A percentile compares a stretch with the other conserved stretches of the same genome.
Evolutionary conservation across 2,329 filamentous ascomycete species (phyloP).

Genomic region (Xylariaceae sp.): DNA sequence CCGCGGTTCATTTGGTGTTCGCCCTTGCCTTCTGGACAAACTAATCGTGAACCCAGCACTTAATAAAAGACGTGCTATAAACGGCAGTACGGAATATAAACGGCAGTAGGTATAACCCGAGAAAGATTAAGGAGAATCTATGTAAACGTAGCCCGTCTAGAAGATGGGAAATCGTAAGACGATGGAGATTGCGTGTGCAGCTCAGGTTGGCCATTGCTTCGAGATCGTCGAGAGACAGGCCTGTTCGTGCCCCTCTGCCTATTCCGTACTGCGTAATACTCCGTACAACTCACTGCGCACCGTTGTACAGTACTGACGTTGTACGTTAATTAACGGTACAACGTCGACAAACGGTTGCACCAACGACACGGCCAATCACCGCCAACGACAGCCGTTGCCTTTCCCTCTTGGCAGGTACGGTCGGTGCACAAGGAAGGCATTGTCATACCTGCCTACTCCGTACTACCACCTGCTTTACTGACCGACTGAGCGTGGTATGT

Average conservation of each 20-base stretch:
- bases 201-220: background rate
- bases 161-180: background rate
- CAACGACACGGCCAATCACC: background rate
- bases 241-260: background rate
- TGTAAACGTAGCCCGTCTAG: too few relatives aligned
- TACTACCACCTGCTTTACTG: too few relatives aligned
- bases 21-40: too few relatives aligned
- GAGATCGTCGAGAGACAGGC: too few relatives aligned
- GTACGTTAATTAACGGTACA: background rate
- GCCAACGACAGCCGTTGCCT: background rate
- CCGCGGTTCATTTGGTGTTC: too few relatives aligned
- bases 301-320: too few relatives aligned
- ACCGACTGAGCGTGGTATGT: too few relatives aligned
- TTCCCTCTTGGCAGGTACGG: background rate
- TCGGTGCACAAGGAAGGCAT: background rate
- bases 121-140: background rate
- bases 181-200: background rate
- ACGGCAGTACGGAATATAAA: too few relatives aligned
- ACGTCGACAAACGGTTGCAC: background rate
- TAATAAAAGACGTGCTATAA: too few relatives aligned
- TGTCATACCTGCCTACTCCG: too few relatives aligned
- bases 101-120: background rate
- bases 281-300: background rate
- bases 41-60: too few relatives aligned
- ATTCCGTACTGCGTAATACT: background rate